phyloP scores from a whole-genome alignment of 2,329 filamentous ascomycete genomes.

The Immersiporthe knoxdaviesiana region DNA sequence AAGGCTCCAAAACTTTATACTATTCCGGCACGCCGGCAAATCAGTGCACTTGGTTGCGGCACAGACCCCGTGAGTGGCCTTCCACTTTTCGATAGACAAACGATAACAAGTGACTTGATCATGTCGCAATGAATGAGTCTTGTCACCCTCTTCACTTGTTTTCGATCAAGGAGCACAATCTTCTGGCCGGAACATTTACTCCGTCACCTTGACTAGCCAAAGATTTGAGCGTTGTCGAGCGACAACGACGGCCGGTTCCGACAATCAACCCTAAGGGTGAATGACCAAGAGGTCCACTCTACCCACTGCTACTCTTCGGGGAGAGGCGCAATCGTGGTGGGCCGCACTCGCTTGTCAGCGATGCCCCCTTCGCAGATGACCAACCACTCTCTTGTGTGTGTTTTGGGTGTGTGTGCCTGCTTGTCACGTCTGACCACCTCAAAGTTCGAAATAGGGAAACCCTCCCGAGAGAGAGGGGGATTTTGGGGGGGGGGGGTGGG shows the following conservation, averaged over 20 bases:
- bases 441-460: background rate
- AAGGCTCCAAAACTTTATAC: background rate
- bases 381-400: background rate
- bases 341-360: background rate
- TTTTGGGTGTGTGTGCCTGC: too few species aligned
- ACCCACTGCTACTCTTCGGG: background rate
- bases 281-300: background rate
- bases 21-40: slow-evolving; percentile 2
- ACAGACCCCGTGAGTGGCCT: background rate
- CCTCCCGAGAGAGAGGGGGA: background rate
- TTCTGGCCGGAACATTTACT: background rate
- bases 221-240: background rate
- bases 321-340: background rate
- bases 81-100: background rate
- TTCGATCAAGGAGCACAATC: background rate
- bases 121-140: background rate
- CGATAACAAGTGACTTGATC: background rate
- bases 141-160: background rate
- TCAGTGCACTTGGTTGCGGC: background rate
- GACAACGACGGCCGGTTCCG: slow-evolving; percentile 10
- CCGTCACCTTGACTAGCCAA: background rate
- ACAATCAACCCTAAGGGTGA: background rate
- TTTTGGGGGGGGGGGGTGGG: too few species aligned
- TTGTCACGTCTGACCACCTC: background rate
- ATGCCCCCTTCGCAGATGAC: background rate